A percentile compares a stretch with the other conserved stretches of the same genome.
These are phyloP conservation scores for Lasiosphaeria miniovina DNA, from an alignment of 495 filamentous ascomycete species.

Conservation along the genomic window DNA sequence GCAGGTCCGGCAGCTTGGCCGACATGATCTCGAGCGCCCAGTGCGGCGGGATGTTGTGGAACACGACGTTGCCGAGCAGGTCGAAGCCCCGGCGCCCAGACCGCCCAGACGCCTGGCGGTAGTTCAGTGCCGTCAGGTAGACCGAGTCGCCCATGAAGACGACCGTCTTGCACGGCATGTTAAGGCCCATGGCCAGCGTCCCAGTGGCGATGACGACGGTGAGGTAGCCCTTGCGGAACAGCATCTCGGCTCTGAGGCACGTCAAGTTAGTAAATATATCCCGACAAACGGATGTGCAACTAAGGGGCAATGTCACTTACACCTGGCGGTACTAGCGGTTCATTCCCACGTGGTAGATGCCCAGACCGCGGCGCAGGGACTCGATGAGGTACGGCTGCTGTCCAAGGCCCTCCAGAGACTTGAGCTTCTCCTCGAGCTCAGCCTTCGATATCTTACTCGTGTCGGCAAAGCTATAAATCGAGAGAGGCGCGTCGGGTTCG, in stretches of 20 bases:
- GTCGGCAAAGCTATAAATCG: slow-evolving; percentile 65
- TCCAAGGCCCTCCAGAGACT: slow-evolving; percentile 31
- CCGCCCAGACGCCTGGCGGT: slow-evolving; percentile 71
- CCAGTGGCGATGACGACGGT: slow-evolving; percentile 75
- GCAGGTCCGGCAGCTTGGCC: slow-evolving; percentile 67
- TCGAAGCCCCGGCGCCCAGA: slow-evolving; percentile 79
- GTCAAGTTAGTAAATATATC: slow-evolving; percentile 23
- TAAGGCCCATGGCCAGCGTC: slow-evolving; percentile 73
- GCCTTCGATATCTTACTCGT: slow-evolving; percentile 46
- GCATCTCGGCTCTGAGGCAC: slow-evolving; percentile 54
- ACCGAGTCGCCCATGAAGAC: slow-evolving; percentile 72
- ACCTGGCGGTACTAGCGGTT: slow-evolving; percentile 71
- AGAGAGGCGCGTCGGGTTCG: slow-evolving; percentile 59
- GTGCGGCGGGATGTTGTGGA: slow-evolving; percentile 54
- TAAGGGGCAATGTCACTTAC: slow-evolving; percentile 1
- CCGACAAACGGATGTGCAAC: no score
- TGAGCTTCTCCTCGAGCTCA: slow-evolving; percentile 52
- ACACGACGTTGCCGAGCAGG: slow-evolving; percentile 75
- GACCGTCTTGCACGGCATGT: slow-evolving; percentile 82
- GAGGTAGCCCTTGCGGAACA: slow-evolving; percentile 71
- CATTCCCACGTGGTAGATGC: slow-evolving; percentile 75
- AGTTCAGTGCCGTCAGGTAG: slow-evolving; percentile 70
- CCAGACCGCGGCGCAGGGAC: slow-evolving; percentile 62
- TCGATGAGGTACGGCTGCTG: not conserved
- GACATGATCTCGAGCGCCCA: slow-evolving; percentile 65